Percentiles rank a stretch among this genome's conserved stretches.
Conservation (phyloP, 108 stramenopile species). For the Discostella pseudostelligera region DNA sequence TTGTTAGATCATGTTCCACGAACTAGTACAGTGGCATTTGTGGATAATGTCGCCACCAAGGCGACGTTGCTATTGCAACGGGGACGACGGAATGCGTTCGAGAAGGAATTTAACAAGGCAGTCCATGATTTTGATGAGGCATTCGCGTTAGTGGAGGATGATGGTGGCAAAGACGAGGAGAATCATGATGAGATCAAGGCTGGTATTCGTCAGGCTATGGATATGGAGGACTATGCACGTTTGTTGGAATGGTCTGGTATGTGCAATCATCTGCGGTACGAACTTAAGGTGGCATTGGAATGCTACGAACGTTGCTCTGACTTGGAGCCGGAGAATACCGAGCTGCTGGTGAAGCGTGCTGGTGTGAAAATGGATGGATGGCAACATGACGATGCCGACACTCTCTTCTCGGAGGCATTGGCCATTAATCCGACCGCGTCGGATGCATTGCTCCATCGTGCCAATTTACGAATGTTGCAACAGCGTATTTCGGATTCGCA, state of each 20-base stretch:
- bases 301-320: slow-evolving; percentile 77
- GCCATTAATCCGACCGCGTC: slow-evolving; percentile 68
- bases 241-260: slow-evolving; percentile 89
- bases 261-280: slow-evolving; percentile 85
- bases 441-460: slow-evolving; percentile 86
- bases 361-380: slow-evolving; percentile 87
- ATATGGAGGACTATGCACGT: slow-evolving; percentile 62
- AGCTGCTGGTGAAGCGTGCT: slow-evolving; percentile 84
- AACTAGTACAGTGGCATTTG: slow-evolving; percentile 22
- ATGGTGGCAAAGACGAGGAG: slow-evolving; percentile 22
- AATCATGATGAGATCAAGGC: slow-evolving; percentile 33
- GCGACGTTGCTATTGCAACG: slow-evolving; percentile 64
- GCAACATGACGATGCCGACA: slow-evolving; percentile 65
- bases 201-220: slow-evolving; percentile 49
- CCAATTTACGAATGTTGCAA: slow-evolving; percentile 85
- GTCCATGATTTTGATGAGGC: slow-evolving; percentile 69
- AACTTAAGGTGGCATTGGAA: slow-evolving; percentile 68
- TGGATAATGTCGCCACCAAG: slow-evolving; percentile 43
- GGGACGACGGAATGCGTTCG: slow-evolving; percentile 76
- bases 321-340: slow-evolving; percentile 79
- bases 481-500: slow-evolving; percentile 60
- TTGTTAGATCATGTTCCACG: slow-evolving; percentile 33
- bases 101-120: slow-evolving; percentile 62
- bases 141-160: slow-evolving; percentile 52
- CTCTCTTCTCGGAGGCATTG: slow-evolving; percentile 74